These are phyloP conservation scores for Arachis monticola DNA, from an alignment of 331 rosid genomes.

Conservation along the genomic window DNA sequence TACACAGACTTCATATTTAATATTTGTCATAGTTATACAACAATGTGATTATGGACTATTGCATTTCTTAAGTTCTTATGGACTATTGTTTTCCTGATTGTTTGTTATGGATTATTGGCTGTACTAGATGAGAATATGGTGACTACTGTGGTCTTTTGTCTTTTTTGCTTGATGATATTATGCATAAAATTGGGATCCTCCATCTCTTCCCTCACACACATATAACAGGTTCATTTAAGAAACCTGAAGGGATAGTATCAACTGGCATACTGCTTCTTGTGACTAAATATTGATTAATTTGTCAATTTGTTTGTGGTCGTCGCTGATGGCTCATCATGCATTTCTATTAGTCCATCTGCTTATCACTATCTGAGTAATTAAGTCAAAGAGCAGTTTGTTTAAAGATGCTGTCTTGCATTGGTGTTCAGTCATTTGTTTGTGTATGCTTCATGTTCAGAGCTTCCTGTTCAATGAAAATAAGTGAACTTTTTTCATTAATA, in stretches of 20 bases:
- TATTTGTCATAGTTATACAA: background rate
- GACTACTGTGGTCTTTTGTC: slow-evolving; percentile 10
- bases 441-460: background rate
- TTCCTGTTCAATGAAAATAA: background rate
- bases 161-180: slow-evolving; percentile 12
- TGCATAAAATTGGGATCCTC: background rate
- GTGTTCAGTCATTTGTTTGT: slow-evolving; percentile 8
- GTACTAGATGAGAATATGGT: background rate
- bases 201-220: background rate
- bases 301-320: background rate
- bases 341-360: background rate
- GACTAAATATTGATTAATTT: slow-evolving; percentile 4
- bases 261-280: slow-evolving; percentile 5
- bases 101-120: background rate
- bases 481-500: background rate
- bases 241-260: background rate
- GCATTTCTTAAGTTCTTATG: background rate
- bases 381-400: background rate
- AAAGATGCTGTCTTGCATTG: background rate
- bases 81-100: background rate
- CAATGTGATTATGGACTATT: background rate
- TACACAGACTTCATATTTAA: background rate
- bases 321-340: background rate
- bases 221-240: background rate
- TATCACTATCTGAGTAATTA: slow-evolving; percentile 11